Evolutionary conservation across 2,329 filamentous ascomycete genomes (phyloP).

Genomic region (Stagonosporopsis chrysanthemi): DNA sequence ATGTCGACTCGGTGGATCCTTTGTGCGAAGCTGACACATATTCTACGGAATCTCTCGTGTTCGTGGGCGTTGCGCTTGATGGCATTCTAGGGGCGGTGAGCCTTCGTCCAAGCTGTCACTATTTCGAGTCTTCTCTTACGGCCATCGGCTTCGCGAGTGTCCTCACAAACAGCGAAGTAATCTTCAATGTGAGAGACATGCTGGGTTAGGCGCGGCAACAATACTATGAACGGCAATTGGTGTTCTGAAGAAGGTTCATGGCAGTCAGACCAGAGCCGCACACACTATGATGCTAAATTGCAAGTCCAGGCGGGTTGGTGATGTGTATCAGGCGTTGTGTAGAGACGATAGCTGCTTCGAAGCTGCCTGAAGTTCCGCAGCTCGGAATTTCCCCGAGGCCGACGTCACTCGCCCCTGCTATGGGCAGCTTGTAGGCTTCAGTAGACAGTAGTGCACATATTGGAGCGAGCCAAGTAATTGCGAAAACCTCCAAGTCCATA

Average conservation of each 20-base stretch:
- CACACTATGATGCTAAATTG: not conserved
- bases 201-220: slow-evolving; percentile 21
- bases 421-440: slow-evolving; percentile 5
- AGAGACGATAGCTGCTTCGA: slow-evolving; percentile 21
- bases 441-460: not conserved
- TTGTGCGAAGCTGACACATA: slow-evolving; percentile 70
- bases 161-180: slow-evolving; percentile 69
- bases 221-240: slow-evolving; percentile 17
- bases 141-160: slow-evolving; percentile 74
- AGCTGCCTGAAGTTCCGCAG: slow-evolving; percentile 31
- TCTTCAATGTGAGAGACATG: slow-evolving; percentile 72
- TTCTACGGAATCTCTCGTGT: slow-evolving; percentile 69
- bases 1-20: slow-evolving; percentile 71
- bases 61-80: slow-evolving; percentile 74
- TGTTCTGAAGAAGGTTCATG: slow-evolving; percentile 11
- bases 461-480: not conserved
- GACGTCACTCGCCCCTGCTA: slow-evolving; percentile 24
- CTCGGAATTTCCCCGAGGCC: slow-evolving; percentile 29
- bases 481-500: not conserved
- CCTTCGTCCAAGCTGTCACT: not conserved
- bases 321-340: slow-evolving; percentile 4
- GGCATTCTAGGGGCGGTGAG: slow-evolving; percentile 59
- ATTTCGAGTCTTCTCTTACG: slow-evolving; percentile 52
- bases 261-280: not conserved
- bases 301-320: not conserved